Conservation (phyloP, 768 basidiomycete genomes). For the Agaricus bisporus region DNA sequence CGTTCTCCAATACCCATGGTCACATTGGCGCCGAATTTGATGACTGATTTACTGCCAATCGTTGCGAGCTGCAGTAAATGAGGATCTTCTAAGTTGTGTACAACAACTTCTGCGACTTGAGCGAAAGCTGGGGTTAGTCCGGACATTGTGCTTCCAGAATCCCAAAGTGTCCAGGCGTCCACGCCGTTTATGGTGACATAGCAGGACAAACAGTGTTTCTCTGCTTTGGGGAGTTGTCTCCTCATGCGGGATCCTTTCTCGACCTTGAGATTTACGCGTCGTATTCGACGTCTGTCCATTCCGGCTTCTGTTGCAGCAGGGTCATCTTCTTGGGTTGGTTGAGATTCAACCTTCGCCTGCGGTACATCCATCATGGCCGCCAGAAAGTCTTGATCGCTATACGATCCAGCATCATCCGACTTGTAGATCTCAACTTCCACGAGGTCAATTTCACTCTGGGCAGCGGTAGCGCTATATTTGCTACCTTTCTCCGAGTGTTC, state of each 20-base stretch:
- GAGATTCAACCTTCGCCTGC: no score
- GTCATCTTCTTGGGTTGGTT: no score
- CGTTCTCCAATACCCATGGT: not conserved
- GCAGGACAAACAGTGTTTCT: not conserved
- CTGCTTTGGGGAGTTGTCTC: not conserved
- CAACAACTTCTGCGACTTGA: not conserved
- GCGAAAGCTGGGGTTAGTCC: not conserved
- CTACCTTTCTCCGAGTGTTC: no score
- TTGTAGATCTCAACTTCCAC: no score
- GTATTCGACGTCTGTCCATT: no score
- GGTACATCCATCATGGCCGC: no score
- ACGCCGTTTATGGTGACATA: not conserved
- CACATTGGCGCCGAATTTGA: not conserved
- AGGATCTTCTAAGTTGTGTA: not conserved
- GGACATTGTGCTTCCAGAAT: not conserved
- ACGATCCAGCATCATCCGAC: no score
- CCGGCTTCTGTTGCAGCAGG: no score
- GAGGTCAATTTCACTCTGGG: no score
- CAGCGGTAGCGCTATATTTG: no score
- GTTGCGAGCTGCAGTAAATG: not conserved
- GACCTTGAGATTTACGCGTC: not conserved
- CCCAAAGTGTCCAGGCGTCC: not conserved
- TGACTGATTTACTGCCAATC: not conserved
- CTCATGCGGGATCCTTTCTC: not conserved
- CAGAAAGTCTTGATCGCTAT: no score